These are phyloP conservation scores for Phellinidium pouzarii DNA, from an alignment of 1,284 basidiomycete species.

Conservation along the genomic window DNA sequence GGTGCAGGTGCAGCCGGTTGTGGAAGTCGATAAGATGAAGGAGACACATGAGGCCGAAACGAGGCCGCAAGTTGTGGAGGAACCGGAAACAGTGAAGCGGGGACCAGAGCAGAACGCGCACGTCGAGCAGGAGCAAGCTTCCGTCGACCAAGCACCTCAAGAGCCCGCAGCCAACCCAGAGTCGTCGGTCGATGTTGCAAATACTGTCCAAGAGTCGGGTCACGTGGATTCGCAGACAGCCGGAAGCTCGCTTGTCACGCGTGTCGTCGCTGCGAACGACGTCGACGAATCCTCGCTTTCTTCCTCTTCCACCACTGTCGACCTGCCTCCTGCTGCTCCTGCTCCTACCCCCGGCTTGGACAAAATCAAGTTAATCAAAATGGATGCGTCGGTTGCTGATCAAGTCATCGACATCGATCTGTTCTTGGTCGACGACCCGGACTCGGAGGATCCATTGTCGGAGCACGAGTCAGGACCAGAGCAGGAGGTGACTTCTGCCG, in stretches of 20 bases:
- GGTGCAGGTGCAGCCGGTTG: constrained; percentile 1
- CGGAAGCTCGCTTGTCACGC: constrained; percentile 19
- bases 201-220: too few relatives aligned
- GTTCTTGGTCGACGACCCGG: constrained; percentile 20
- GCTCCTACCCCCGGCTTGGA: neutral
- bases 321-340: constrained; percentile 1
- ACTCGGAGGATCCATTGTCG: constrained; percentile 20
- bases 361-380: neutral
- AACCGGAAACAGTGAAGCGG: too few relatives aligned
- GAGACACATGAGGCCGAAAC: neutral
- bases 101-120: too few relatives aligned
- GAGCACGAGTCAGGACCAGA: constrained; percentile 7
- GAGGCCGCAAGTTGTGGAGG: neutral
- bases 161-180: neutral
- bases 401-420: constrained; percentile 14
- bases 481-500: neutral
- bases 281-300: constrained; percentile 9
- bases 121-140: too few relatives aligned
- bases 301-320: constrained; percentile 18
- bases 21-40: neutral
- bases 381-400: neutral
- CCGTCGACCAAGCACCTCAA: too few relatives aligned
- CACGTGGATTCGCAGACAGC: neutral
- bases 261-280: constrained; percentile 12
- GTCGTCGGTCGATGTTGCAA: too few relatives aligned